These are phyloP conservation scores for Boletus speciosus DNA, from an alignment of 768 basidiomycete genomes.

Conservation along the genomic window DNA sequence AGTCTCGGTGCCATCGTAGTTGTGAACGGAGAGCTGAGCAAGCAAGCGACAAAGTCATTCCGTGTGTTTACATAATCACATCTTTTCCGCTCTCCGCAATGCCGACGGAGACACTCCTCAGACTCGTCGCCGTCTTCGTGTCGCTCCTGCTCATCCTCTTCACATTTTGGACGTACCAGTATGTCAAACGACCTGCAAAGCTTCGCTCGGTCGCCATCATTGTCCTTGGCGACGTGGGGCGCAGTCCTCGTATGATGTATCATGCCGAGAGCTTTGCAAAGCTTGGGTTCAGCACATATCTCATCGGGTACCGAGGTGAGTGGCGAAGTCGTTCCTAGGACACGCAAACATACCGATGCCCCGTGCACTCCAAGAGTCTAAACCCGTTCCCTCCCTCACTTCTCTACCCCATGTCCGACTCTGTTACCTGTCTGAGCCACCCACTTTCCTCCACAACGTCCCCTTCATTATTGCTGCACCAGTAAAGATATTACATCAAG, in stretches of 20 bases:
- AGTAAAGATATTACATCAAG: constrained; percentile 73
- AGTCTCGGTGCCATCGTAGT: constrained; percentile 21
- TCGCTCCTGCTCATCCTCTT: constrained; percentile 13
- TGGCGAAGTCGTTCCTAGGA: not conserved
- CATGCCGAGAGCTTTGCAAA: constrained; percentile 91
- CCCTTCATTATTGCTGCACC: constrained; percentile 77
- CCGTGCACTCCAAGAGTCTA: constrained; percentile 52
- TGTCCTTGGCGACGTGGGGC: constrained; percentile 93
- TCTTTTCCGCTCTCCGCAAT: not conserved
- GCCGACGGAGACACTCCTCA: constrained; percentile 1
- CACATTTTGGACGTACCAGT: constrained; percentile 9
- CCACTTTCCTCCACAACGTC: constrained; percentile 45
- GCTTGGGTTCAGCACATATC: constrained; percentile 67
- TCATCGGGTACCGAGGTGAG: constrained; percentile 86
- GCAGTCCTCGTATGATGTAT: constrained; percentile 98
- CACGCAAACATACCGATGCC: not conserved
- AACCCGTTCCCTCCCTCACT: constrained; percentile 69
- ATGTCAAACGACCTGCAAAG: constrained; percentile 27
- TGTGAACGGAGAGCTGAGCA: not conserved
- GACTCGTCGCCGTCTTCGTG: constrained; percentile 4
- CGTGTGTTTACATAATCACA: constrained; percentile 20
- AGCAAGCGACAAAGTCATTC: constrained; percentile 1
- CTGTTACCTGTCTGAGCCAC: constrained; percentile 64
- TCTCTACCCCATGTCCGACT: constrained; percentile 62
- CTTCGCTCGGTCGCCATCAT: constrained; percentile 79